phyloP scores from a whole-genome alignment of 306 rosid genomes.

The Cucurbita ficifolia region DNA sequence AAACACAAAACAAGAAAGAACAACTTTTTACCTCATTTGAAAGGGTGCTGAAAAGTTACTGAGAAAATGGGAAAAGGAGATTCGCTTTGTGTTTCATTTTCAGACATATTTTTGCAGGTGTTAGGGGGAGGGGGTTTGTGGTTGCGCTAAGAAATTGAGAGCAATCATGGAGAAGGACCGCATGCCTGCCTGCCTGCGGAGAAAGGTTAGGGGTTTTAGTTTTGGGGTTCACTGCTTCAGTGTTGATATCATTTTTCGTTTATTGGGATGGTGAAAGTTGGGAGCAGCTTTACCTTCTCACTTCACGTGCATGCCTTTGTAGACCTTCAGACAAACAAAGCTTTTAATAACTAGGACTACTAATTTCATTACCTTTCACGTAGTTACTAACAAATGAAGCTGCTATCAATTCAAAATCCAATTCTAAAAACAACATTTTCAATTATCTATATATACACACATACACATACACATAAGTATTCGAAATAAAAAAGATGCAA shows the following conservation, averaged over 20 bases:
- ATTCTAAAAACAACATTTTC: background rate
- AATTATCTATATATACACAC: background rate
- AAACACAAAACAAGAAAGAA: constrained; percentile 43
- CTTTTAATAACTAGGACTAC: background rate
- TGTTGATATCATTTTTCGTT: background rate
- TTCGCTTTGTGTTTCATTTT: constrained; percentile 3
- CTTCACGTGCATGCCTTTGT: constrained; percentile 10
- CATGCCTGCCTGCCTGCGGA: background rate
- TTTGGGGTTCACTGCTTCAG: background rate
- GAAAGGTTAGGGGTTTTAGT: background rate
- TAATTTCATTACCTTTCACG: background rate
- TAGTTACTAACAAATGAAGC: background rate
- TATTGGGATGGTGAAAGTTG: constrained; percentile 9
- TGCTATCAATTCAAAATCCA: background rate
- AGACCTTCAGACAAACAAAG: background rate
- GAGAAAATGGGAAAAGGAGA: constrained; percentile 7
- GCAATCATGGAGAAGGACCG: constrained; percentile 8
- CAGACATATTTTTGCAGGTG: constrained; percentile 5
- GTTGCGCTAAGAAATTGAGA: constrained; percentile 1
- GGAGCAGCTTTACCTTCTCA: constrained; percentile 4
- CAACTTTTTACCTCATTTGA: constrained; percentile 32
- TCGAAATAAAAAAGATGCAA: background rate
- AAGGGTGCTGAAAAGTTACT: constrained; percentile 24
- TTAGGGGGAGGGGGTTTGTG: constrained; percentile 9
- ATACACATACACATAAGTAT: background rate